Percentiles rank a stretch among this genome's conserved stretches.
Evolutionary conservation across 495 filamentous ascomycete genomes (phyloP).

Genomic region (Penicillium riverlandense): DNA sequence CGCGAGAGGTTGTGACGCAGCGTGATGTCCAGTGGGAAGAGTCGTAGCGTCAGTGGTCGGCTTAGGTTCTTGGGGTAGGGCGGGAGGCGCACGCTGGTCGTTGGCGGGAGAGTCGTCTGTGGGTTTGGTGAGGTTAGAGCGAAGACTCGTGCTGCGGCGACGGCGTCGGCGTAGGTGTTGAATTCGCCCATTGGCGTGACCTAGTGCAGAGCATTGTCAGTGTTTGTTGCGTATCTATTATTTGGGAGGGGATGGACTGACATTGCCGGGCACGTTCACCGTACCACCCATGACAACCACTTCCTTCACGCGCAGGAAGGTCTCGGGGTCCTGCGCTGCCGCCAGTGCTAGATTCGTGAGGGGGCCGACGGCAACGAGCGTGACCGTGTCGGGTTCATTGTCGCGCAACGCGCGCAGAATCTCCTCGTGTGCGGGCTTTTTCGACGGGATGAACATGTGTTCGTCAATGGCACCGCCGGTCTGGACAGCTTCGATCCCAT

Average conservation of each 20-base stretch:
- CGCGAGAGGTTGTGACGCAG: slow-evolving; percentile 60
- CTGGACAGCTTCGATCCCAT: slow-evolving; percentile 28
- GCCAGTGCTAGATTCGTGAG: slow-evolving; percentile 88
- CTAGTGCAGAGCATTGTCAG: slow-evolving; percentile 15
- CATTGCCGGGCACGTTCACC: slow-evolving; percentile 73
- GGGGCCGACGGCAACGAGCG: slow-evolving; percentile 82
- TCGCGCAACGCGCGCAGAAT: slow-evolving; percentile 76
- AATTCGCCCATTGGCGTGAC: slow-evolving; percentile 74
- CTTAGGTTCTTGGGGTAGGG: slow-evolving; percentile 63
- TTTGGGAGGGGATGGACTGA: slow-evolving; percentile 17
- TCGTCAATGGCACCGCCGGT: slow-evolving; percentile 22
- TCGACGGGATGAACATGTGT: slow-evolving; percentile 64
- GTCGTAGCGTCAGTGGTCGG: slow-evolving; percentile 59
- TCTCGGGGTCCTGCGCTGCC: slow-evolving; percentile 73
- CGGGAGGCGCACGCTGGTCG: slow-evolving; percentile 34
- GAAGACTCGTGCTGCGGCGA: slow-evolving; percentile 81
- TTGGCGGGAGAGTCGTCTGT: slow-evolving; percentile 59
- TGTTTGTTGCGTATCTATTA: not conserved
- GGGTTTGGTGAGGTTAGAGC: slow-evolving; percentile 82
- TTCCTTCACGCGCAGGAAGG: slow-evolving; percentile 82
- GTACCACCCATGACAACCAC: slow-evolving; percentile 96
- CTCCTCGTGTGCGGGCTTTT: slow-evolving; percentile 64
- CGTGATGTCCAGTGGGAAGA: slow-evolving; percentile 90
- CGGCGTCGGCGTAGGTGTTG: slow-evolving; percentile 74
- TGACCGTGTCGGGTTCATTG: slow-evolving; percentile 76